A percentile compares a stretch with the other conserved stretches of the same genome.
These are phyloP conservation scores for Pythium aphanidermatum DNA, from an alignment of 352 stramenopile species.

Conservation along the genomic window DNA sequence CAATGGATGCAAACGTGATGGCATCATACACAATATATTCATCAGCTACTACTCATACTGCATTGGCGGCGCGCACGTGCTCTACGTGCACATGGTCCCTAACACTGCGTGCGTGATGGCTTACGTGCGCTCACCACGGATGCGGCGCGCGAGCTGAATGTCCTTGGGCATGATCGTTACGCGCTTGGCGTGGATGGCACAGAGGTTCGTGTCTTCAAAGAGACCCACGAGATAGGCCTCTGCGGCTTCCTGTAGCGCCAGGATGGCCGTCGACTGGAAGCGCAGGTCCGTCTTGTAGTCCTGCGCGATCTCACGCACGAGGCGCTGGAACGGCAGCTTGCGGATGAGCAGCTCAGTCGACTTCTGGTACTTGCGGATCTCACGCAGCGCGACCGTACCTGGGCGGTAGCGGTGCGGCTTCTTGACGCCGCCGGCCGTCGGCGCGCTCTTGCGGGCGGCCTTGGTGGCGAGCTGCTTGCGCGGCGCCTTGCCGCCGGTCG, in stretches of 20 bases:
- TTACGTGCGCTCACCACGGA: slow-evolving; percentile 88
- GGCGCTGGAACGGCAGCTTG: slow-evolving; percentile 95
- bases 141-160: slow-evolving; percentile 92
- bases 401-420: slow-evolving; percentile 75
- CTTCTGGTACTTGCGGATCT: slow-evolving; percentile 97
- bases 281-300: slow-evolving; percentile 96
- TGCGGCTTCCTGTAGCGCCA: slow-evolving; percentile 89
- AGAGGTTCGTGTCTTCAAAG: slow-evolving; percentile 95
- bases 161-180: slow-evolving; percentile 98
- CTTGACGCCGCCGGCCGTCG: slow-evolving; percentile 92
- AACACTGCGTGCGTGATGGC: background rate
- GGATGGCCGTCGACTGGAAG: slow-evolving; percentile 93
- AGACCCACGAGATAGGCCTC: slow-evolving; percentile 93
- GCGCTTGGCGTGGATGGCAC: slow-evolving; percentile 94
- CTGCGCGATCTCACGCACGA: slow-evolving; percentile 95
- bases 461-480: slow-evolving; percentile 93
- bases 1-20: too few relatives aligned
- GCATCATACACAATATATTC: slow-evolving; percentile 2
- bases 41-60: background rate
- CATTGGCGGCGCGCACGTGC: too few relatives aligned
- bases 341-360: slow-evolving; percentile 95
- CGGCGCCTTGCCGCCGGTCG: slow-evolving; percentile 90
- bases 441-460: slow-evolving; percentile 89
- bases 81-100: background rate
- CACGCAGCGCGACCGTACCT: slow-evolving; percentile 85